These are phyloP conservation scores for Xenosphaeropsis pyriputrescens DNA, from an alignment of 2,329 filamentous ascomycete genomes.

Conservation along the genomic window DNA sequence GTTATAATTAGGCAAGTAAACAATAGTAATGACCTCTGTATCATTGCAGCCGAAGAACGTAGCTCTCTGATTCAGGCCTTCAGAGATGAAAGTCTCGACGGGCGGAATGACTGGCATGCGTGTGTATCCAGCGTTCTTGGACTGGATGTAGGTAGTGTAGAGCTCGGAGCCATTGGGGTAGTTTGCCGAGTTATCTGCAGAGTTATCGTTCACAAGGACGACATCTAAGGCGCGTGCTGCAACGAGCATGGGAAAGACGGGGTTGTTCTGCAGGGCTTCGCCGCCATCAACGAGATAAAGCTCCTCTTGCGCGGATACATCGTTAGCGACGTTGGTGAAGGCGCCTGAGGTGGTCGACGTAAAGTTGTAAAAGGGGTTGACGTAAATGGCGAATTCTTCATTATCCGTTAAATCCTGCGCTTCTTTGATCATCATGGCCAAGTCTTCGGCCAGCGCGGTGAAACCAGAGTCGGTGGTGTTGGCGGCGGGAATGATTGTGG, in stretches of 20 bases:
- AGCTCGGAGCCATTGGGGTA: slow-evolving; percentile 49
- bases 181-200: slow-evolving; percentile 39
- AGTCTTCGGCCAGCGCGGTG: slow-evolving; percentile 5
- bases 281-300: slow-evolving; percentile 36
- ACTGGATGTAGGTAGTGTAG: slow-evolving; percentile 39
- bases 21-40: slow-evolving; percentile 14
- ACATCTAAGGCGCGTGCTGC: slow-evolving; percentile 39
- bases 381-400: slow-evolving; percentile 30
- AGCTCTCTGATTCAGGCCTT: slow-evolving; percentile 41
- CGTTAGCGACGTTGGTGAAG: slow-evolving; percentile 21
- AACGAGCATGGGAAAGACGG: slow-evolving; percentile 34
- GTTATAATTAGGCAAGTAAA: slow-evolving; percentile 24
- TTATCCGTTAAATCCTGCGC: slow-evolving; percentile 14
- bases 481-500: slow-evolving; percentile 5
- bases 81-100: slow-evolving; percentile 37
- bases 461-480: slow-evolving; percentile 7
- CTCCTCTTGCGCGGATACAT: slow-evolving; percentile 20
- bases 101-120: slow-evolving; percentile 44
- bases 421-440: slow-evolving; percentile 17
- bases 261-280: slow-evolving; percentile 32
- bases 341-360: slow-evolving; percentile 7
- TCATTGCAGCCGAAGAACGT: slow-evolving; percentile 48
- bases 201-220: slow-evolving; percentile 50
- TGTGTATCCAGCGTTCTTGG: slow-evolving; percentile 31
- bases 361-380: slow-evolving; percentile 45